These are phyloP conservation scores for Aspergillus tamarii DNA, from an alignment of 2,329 filamentous ascomycete species.

Conservation along the genomic window DNA sequence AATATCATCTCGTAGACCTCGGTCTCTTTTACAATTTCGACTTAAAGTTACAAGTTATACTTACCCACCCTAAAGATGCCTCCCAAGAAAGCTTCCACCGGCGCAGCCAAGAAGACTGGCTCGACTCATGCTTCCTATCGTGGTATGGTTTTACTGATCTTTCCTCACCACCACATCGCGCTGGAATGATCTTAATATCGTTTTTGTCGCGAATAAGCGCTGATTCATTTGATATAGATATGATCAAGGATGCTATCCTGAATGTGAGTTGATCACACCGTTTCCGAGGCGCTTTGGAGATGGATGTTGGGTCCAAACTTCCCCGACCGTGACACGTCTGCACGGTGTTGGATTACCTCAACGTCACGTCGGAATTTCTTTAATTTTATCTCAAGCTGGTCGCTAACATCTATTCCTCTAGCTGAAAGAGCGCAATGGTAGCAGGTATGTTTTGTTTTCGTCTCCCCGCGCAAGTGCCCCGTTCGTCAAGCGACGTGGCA, in stretches of 20 bases:
- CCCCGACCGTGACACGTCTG: conserved; percentile 42
- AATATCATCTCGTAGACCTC: conserved; percentile 15
- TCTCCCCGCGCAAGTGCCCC: conserved; percentile 12
- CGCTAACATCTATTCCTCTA: conserved; percentile 57
- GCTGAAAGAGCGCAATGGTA: conserved; percentile 72
- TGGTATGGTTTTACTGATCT: conserved; percentile 58
- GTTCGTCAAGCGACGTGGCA: conserved; percentile 22
- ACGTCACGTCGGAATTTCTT: conserved; percentile 26
- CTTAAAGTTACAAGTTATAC: conserved; percentile 16
- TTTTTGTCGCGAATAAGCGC: conserved; percentile 57
- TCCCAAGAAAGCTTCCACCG: conserved; percentile 63
- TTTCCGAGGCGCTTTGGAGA: conserved; percentile 51
- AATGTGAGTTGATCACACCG: conserved; percentile 63
- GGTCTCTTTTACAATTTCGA: conserved; percentile 10
- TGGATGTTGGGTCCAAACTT: conserved; percentile 38
- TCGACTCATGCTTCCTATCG: conserved; percentile 67
- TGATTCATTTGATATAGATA: conserved; percentile 61
- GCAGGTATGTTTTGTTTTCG: conserved; percentile 59
- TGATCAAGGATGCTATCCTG: conserved; percentile 74
- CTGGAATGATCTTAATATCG: conserved; percentile 36
- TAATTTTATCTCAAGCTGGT: conserved; percentile 29
- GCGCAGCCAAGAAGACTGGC: conserved; percentile 62
- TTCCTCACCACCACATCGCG: conserved; percentile 52
- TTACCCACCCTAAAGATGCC: conserved; percentile 55
- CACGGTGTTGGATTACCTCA: conserved; percentile 25